phyloP scores from a whole-genome alignment of 441 rosid species.

The Populus hybrid region DNA sequence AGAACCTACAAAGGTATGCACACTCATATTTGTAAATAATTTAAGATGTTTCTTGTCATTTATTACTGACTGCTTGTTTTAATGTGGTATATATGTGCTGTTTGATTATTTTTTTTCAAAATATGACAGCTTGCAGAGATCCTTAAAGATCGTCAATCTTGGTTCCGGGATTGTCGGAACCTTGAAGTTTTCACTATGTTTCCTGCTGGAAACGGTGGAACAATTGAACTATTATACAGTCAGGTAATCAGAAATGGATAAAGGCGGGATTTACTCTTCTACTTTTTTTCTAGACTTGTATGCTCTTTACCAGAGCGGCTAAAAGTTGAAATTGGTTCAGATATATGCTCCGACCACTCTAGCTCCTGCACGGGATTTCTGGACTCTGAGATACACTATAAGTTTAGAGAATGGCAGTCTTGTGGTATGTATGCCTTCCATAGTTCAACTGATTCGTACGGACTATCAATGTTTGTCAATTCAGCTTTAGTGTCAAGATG shows the following conservation, averaged over 20 bases:
- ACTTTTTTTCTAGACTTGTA: neutral
- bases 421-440: conserved; percentile 60
- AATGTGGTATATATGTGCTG: neutral
- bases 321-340: conserved; percentile 35
- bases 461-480: neutral
- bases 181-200: conserved; percentile 95
- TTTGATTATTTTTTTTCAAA: neutral
- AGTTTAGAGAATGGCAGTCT: conserved; percentile 95
- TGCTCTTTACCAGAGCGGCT: neutral
- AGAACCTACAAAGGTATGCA: conserved; percentile 84
- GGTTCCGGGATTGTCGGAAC: conserved; percentile 99
- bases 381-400: conserved; percentile 95
- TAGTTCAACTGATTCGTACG: neutral
- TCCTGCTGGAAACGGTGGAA: conserved; percentile 95
- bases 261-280: conserved; percentile 5
- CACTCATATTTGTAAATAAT: neutral
- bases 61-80: neutral
- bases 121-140: conserved; percentile 84
- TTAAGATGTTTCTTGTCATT: neutral
- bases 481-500: neutral
- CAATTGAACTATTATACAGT: conserved; percentile 88
- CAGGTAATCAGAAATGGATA: conserved; percentile 50
- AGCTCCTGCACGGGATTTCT: conserved; percentile 98
- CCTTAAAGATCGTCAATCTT: conserved; percentile 94
- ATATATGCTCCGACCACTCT: conserved; percentile 93